Evolutionary conservation across 345 rosid genomes (phyloP).

Genomic region (Leavenworthia alabamica): DNA sequence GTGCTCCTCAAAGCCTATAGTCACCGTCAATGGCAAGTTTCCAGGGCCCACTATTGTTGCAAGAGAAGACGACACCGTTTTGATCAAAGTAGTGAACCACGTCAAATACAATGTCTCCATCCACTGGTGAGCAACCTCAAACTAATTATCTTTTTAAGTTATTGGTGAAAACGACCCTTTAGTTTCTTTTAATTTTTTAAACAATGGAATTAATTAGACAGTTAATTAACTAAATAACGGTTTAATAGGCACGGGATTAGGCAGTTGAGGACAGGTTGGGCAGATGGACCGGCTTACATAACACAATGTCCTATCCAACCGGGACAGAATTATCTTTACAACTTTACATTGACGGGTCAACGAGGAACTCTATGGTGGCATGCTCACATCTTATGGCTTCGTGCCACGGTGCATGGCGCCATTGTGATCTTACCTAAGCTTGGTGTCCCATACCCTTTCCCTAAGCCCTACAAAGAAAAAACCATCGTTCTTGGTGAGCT

Average conservation of each 20-base stretch:
- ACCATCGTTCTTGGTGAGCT: constrained; percentile 37
- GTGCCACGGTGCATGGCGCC: constrained; percentile 88
- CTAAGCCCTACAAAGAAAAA: constrained; percentile 58
- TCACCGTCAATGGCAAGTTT: constrained; percentile 69
- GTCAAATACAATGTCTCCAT: constrained; percentile 80
- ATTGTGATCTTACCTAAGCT: constrained; percentile 70
- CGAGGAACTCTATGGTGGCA: constrained; percentile 85
- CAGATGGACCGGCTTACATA: constrained; percentile 86
- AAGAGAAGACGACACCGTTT: constrained; percentile 72
- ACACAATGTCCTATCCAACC: constrained; percentile 94
- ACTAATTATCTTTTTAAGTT: not conserved
- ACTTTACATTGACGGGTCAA: constrained; percentile 72
- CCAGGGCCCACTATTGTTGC: constrained; percentile 86
- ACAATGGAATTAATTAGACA: not conserved
- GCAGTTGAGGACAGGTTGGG: constrained; percentile 83
- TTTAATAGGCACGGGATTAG: constrained; percentile 71
- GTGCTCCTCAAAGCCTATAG: constrained; percentile 73
- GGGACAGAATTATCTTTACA: constrained; percentile 55
- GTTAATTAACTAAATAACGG: not conserved
- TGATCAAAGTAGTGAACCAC: constrained; percentile 66
- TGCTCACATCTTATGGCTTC: constrained; percentile 90
- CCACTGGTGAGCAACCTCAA: constrained; percentile 60
- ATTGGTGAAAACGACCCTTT: not conserved
- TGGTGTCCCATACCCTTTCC: constrained; percentile 86
- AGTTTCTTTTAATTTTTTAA: constrained; percentile 39